Conservation (phyloP, 2,329 filamentous ascomycete genomes). For the Pseudonectria buxi region DNA sequence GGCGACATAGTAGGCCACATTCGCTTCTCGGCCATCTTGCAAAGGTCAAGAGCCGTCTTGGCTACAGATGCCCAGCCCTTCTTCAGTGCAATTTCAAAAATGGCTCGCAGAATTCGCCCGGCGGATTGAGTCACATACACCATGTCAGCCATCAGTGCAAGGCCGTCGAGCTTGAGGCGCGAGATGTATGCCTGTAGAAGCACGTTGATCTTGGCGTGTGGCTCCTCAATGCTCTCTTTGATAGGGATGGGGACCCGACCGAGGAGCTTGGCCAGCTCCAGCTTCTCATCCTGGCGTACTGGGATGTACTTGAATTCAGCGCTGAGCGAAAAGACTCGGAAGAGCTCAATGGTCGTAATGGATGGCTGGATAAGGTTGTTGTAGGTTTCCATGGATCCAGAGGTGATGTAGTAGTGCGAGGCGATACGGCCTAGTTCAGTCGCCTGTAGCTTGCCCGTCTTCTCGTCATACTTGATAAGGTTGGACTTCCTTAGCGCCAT, state of each 20-base stretch:
- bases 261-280: slow-evolving; percentile 88
- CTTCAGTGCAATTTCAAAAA: slow-evolving; percentile 96
- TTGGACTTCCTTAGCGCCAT: slow-evolving; percentile 79
- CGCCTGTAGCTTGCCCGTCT: slow-evolving; percentile 77
- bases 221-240: slow-evolving; percentile 95
- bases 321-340: slow-evolving; percentile 91
- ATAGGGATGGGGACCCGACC: slow-evolving; percentile 89
- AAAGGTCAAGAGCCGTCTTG: slow-evolving; percentile 85
- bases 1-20: slow-evolving; percentile 99
- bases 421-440: slow-evolving; percentile 94
- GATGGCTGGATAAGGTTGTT: slow-evolving; percentile 91
- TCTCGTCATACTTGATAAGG: slow-evolving; percentile 92
- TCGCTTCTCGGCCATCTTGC: slow-evolving; percentile 98
- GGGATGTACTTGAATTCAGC: slow-evolving; percentile 99
- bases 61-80: slow-evolving; percentile 94
- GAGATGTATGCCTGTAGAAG: slow-evolving; percentile 95
- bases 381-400: slow-evolving; percentile 95
- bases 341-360: slow-evolving; percentile 89
- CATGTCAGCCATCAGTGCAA: slow-evolving; percentile 96
- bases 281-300: slow-evolving; percentile 93
- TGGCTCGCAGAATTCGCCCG: slow-evolving; percentile 86
- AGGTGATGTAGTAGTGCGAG: slow-evolving; percentile 97
- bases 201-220: slow-evolving; percentile 97
- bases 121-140: slow-evolving; percentile 98
- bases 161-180: slow-evolving; percentile 82